A percentile compares a stretch with the other conserved stretches of the same genome.
Conservation (phyloP, 345 rosid genomes). For the Corchorus capsularis region DNA sequence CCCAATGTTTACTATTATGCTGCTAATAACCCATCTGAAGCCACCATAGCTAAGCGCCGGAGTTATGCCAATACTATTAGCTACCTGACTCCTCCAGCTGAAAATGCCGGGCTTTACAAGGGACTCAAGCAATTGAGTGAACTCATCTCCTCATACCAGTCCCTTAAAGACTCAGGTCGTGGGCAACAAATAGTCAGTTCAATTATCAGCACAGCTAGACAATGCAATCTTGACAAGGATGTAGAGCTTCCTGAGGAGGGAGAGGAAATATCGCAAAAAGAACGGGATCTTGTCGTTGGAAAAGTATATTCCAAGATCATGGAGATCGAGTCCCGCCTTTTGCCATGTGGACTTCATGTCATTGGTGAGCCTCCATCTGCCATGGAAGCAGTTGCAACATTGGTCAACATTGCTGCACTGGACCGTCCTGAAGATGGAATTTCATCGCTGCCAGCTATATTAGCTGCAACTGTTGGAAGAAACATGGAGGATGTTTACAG, state of each 20-base stretch:
- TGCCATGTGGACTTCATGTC: conserved; percentile 96
- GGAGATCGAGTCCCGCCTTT: conserved; percentile 96
- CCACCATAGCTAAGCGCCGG: conserved; percentile 95
- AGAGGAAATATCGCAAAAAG: conserved; percentile 64
- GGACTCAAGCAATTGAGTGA: conserved; percentile 96
- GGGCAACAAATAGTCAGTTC: conserved; percentile 93
- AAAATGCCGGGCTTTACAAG: conserved; percentile 98
- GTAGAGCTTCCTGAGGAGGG: conserved; percentile 88
- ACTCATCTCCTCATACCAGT: conserved; percentile 95
- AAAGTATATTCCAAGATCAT: conserved; percentile 96
- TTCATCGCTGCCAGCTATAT: conserved; percentile 67
- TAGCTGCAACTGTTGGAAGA: conserved; percentile 82
- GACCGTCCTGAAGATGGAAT: conserved; percentile 89
- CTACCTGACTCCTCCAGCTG: conserved; percentile 98
- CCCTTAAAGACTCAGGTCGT: conserved; percentile 91
- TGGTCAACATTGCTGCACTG: conserved; percentile 92
- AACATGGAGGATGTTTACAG: conserved; percentile 83
- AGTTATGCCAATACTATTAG: conserved; percentile 98
- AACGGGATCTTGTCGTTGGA: conserved; percentile 89
- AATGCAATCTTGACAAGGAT: conserved; percentile 97
- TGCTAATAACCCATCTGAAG: conserved; percentile 97
- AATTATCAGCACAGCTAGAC: conserved; percentile 91
- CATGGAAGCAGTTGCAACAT: conserved; percentile 93
- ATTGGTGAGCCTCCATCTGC: conserved; percentile 99
- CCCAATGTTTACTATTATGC: conserved; percentile 97